Evolutionary conservation across 2,329 filamentous ascomycete species (phyloP).

Genomic region (Hypoxylon sp.): DNA sequence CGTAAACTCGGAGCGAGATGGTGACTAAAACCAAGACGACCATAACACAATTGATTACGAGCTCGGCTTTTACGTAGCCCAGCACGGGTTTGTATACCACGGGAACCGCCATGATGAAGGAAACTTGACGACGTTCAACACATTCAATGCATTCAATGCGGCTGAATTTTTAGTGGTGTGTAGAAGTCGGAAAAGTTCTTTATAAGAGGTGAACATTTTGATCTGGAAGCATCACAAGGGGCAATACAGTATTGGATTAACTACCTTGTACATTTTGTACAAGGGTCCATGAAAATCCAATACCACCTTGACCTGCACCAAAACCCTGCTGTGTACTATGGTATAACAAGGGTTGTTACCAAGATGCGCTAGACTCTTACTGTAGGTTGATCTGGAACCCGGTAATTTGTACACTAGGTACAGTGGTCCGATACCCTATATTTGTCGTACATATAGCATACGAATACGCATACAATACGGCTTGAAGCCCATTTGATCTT

Average conservation of each 20-base stretch:
- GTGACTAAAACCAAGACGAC: constrained; percentile 52
- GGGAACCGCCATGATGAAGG: constrained; percentile 24
- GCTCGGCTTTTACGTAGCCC: constrained; percentile 51
- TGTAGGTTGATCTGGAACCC: not conserved
- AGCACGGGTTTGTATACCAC: constrained; percentile 33
- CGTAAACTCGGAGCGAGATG: constrained; percentile 50
- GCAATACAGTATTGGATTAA: not conserved
- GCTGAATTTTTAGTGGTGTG: constrained; percentile 11
- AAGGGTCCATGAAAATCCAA: constrained; percentile 21
- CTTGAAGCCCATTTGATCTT: not conserved
- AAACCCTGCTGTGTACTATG: not conserved
- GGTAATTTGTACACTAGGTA: not conserved
- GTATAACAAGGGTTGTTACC: not conserved
- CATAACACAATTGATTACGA: constrained; percentile 53
- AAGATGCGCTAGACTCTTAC: not conserved
- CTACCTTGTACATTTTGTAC: not conserved
- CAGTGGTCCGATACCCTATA: not conserved
- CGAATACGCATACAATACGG: not conserved
- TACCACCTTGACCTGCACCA: not conserved
- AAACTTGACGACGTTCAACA: constrained; percentile 1
- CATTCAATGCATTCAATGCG: constrained; percentile 2
- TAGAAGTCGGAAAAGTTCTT: constrained; percentile 18
- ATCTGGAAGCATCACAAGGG: constrained; percentile 11
- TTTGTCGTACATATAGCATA: not conserved
- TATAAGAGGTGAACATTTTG: constrained; percentile 16